Conservation (phyloP, 208 protist genomes). For the Trypanosoma boissoni region DNA sequence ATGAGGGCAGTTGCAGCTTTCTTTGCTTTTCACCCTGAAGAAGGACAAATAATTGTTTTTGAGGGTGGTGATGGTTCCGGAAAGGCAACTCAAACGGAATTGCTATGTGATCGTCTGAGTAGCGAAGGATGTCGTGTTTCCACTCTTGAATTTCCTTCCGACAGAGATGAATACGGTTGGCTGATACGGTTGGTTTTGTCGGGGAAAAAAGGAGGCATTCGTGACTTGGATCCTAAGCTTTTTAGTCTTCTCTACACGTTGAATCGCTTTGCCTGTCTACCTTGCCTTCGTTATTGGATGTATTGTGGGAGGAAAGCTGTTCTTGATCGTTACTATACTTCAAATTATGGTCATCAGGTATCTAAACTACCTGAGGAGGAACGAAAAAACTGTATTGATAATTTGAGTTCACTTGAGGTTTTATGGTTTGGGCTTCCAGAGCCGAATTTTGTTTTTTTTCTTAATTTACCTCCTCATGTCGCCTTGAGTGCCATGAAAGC, state of each 20-base stretch:
- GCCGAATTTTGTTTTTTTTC: conserved; percentile 73
- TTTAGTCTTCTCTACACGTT: conserved; percentile 90
- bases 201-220: conserved; percentile 75
- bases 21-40: conserved; percentile 19
- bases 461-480: conserved; percentile 72
- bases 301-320: conserved; percentile 57
- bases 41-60: conserved; percentile 61
- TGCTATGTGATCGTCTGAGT: conserved; percentile 45
- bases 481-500: conserved; percentile 70
- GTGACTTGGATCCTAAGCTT: conserved; percentile 67
- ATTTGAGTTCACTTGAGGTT: conserved; percentile 71
- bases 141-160: conserved; percentile 87
- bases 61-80: conserved; percentile 92
- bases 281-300: conserved; percentile 66
- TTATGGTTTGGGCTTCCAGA: conserved; percentile 70
- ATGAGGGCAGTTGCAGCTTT: conserved; percentile 23
- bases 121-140: conserved; percentile 32
- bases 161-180: conserved; percentile 65
- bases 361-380: conserved; percentile 71
- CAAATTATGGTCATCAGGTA: conserved; percentile 91
- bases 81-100: conserved; percentile 86
- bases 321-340: conserved; percentile 89
- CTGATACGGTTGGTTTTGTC: conserved; percentile 81
- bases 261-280: conserved; percentile 78
- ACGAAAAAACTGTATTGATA: conserved; percentile 55